phyloP scores from a whole-genome alignment of 257 asterid species.

The Solanum virginianum region DNA sequence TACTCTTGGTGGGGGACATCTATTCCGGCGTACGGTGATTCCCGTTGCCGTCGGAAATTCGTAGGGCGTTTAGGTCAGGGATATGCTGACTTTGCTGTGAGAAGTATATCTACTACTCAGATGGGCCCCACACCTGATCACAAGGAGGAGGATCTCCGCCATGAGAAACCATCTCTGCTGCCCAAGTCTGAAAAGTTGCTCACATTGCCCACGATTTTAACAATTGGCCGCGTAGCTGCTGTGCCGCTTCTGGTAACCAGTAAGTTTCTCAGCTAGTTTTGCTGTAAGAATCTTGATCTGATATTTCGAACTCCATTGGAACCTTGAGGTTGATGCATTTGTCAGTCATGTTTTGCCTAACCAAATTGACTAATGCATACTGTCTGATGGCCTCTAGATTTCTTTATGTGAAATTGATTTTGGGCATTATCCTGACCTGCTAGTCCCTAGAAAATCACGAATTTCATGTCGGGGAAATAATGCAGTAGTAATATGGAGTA shows the following conservation, averaged over 20 bases:
- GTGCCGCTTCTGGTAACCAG: slow-evolving; percentile 72
- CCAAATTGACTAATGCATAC: neutral
- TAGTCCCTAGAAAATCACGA: neutral
- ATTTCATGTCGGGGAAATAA: neutral
- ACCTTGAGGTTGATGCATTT: neutral
- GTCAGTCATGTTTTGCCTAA: neutral
- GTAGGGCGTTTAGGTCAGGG: slow-evolving; percentile 13
- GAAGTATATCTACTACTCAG: slow-evolving; percentile 17
- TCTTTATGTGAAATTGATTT: neutral
- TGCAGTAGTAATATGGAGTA: neutral
- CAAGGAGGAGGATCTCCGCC: slow-evolving; percentile 22
- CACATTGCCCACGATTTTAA: slow-evolving; percentile 88
- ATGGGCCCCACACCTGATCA: slow-evolving; percentile 49
- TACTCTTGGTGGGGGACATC: slow-evolving; percentile 39
- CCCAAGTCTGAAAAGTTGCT: slow-evolving; percentile 45
- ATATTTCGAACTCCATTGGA: neutral
- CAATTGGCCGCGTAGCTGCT: slow-evolving; percentile 87
- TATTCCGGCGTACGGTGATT: slow-evolving; percentile 16
- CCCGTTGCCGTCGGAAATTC: neutral
- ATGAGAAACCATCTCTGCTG: slow-evolving; percentile 3
- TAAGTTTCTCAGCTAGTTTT: slow-evolving; percentile 18
- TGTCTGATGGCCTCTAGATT: neutral
- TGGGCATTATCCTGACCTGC: neutral
- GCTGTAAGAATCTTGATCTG: neutral
- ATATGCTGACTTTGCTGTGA: neutral